Conservation (phyloP, 1,284 basidiomycete genomes). For the Termitomyces sp. region DNA sequence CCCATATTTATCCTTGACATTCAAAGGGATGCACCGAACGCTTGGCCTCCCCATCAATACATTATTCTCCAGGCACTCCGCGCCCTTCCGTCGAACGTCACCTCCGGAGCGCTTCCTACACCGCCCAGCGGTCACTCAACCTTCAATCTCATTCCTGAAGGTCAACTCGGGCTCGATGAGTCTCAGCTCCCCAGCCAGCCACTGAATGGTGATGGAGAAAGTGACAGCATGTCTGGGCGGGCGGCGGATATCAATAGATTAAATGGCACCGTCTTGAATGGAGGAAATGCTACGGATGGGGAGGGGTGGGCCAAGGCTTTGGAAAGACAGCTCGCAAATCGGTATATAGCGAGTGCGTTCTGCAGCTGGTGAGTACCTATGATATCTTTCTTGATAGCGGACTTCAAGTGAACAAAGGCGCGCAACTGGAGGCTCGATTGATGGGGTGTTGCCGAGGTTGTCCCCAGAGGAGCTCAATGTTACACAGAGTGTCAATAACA, state of each 20-base stretch:
- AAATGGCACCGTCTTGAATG: conserved; percentile 66
- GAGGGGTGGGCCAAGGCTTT: conserved; percentile 68
- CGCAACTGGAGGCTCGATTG: conserved; percentile 79
- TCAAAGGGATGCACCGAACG: conserved; percentile 66
- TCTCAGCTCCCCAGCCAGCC: conserved; percentile 66
- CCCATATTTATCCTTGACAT: background rate
- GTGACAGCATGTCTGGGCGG: conserved; percentile 48
- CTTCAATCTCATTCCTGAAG: conserved; percentile 64
- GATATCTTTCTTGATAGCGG: background rate
- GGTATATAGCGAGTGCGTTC: conserved; percentile 77
- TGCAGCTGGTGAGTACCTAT: conserved; percentile 74
- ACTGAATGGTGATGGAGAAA: conserved; percentile 34
- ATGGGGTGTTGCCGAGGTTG: conserved; percentile 61
- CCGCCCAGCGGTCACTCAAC: conserved; percentile 47
- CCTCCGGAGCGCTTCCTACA: conserved; percentile 43
- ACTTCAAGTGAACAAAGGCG: conserved; percentile 35
- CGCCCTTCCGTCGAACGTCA: conserved; percentile 65
- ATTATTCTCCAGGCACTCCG: conserved; percentile 79
- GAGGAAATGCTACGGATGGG: conserved; percentile 57
- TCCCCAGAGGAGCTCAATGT: conserved; percentile 71
- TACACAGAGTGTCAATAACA: conserved; percentile 63
- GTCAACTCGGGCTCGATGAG: conserved; percentile 72
- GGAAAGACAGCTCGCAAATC: conserved; percentile 70
- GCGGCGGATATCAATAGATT: conserved; percentile 54
- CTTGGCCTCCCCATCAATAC: conserved; percentile 84